Conservation (phyloP, 495 filamentous ascomycete species). For the Aspergillus saccharolyticus region DNA sequence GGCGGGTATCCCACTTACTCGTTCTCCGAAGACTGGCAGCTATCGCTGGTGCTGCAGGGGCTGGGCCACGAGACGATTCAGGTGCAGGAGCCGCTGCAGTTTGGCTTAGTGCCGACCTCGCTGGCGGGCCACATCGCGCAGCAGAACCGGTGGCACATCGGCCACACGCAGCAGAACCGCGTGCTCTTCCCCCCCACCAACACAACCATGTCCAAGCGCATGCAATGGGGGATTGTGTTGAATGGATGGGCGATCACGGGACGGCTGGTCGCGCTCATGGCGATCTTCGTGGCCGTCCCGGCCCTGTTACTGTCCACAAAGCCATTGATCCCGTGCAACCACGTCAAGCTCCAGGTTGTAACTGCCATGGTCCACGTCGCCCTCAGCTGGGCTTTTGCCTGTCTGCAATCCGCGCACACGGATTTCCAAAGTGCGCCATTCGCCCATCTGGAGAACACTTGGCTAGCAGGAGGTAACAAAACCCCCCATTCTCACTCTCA, state of each 20-base stretch:
- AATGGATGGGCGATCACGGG: conserved; percentile 25
- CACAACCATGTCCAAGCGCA: conserved; percentile 9
- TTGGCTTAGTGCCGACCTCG: conserved; percentile 46
- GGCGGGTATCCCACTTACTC: conserved; percentile 47
- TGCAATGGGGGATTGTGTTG: conserved; percentile 25
- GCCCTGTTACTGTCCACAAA: conserved; percentile 17
- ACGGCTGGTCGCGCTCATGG: conserved; percentile 13
- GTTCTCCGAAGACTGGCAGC: conserved; percentile 47
- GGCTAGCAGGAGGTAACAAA: conserved; percentile 26
- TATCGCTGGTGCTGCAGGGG: conserved; percentile 41
- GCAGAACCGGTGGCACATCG: conserved; percentile 36
- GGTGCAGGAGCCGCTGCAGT: conserved; percentile 47
- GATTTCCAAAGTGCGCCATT: conserved; percentile 21
- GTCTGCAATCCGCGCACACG: conserved; percentile 18
- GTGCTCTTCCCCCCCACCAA: conserved; percentile 15
- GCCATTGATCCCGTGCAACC: conserved; percentile 14
- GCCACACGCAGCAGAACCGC: conserved; percentile 31
- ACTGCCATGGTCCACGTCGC: conserved; percentile 16
- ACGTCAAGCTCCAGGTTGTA: conserved; percentile 16
- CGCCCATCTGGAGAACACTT: conserved; percentile 32
- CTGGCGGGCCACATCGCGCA: conserved; percentile 47
- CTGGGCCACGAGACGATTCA: conserved; percentile 41
- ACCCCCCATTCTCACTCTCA: neutral
- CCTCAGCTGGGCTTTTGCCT: conserved; percentile 26
- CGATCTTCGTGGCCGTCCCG: conserved; percentile 24